phyloP scores from a whole-genome alignment of 352 stramenopile genomes.

The Pythium monospermum region DNA sequence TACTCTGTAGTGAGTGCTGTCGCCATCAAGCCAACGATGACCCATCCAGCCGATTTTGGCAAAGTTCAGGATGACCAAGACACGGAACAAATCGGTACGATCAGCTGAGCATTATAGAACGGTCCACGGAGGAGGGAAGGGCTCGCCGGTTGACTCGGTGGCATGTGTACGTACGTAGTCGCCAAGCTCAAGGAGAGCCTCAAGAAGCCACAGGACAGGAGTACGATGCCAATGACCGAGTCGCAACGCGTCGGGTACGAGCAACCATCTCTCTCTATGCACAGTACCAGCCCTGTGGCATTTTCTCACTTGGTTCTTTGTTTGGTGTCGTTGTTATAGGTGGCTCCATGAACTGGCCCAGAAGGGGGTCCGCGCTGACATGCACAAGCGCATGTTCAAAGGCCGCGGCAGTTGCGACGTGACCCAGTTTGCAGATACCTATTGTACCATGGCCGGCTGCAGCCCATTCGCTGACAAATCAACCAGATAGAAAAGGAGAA shows the following conservation, averaged over 20 bases:
- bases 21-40: slow-evolving; percentile 70
- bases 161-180: slow-evolving; percentile 14
- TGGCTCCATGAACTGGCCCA: slow-evolving; percentile 72
- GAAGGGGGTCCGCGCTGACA: slow-evolving; percentile 62
- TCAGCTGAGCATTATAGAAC: no score
- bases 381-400: slow-evolving; percentile 81
- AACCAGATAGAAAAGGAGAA: slow-evolving; percentile 61
- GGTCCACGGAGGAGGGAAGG: not conserved
- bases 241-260: slow-evolving; percentile 62
- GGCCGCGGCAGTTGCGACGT: slow-evolving; percentile 79
- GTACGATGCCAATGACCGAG: slow-evolving; percentile 65
- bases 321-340: slow-evolving; percentile 11
- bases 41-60: slow-evolving; percentile 67
- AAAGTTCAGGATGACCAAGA: slow-evolving; percentile 48
- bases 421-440: slow-evolving; percentile 79
- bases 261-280: no score
- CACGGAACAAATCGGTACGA: slow-evolving; percentile 45
- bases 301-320: not conserved
- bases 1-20: slow-evolving; percentile 69
- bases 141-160: not conserved
- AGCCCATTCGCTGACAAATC: slow-evolving; percentile 85
- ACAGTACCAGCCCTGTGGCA: no score
- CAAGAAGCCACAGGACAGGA: slow-evolving; percentile 66
- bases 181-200: slow-evolving; percentile 59
- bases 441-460: slow-evolving; percentile 82